phyloP scores from a whole-genome alignment of 306 rosid genomes.

The Styphnolobium japonicum region DNA sequence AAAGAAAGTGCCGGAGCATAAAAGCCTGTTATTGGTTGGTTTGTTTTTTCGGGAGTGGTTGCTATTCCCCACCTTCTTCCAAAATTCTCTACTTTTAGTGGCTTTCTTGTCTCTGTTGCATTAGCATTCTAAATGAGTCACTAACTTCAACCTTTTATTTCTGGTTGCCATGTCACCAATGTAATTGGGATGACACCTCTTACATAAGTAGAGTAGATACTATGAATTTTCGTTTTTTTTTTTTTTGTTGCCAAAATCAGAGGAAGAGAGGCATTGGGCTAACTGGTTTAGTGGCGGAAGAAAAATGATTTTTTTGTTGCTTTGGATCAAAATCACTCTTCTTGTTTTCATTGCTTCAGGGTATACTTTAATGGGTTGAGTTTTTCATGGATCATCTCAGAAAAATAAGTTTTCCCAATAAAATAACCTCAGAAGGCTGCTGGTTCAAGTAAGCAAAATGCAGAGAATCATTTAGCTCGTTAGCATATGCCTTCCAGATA shows the following conservation, averaged over 20 bases:
- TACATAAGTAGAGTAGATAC: background rate
- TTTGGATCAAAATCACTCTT: background rate
- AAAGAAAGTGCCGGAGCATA: constrained; percentile 46
- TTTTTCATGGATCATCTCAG: background rate
- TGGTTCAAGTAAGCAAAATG: background rate
- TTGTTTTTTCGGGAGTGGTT: background rate
- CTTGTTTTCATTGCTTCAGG: background rate
- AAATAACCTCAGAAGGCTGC: background rate
- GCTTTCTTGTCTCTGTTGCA: constrained; percentile 30
- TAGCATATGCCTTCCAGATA: background rate
- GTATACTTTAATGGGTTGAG: background rate
- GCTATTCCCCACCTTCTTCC: constrained; percentile 42
- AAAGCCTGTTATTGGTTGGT: constrained; percentile 43
- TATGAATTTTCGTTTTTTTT: background rate
- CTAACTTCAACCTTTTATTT: constrained; percentile 10
- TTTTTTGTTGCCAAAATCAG: background rate
- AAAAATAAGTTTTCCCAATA: background rate
- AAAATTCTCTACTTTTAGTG: constrained; percentile 52
- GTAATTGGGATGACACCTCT: background rate
- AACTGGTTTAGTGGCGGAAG: background rate
- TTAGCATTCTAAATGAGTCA: constrained; percentile 4
- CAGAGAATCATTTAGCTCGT: background rate
- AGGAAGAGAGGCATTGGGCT: background rate
- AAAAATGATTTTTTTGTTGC: background rate
- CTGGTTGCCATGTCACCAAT: constrained; percentile 6